A percentile compares a stretch with the other conserved stretches of the same genome.
These are phyloP conservation scores for Hydnum rufescens DNA, from an alignment of 768 basidiomycete species.

Conservation along the genomic window DNA sequence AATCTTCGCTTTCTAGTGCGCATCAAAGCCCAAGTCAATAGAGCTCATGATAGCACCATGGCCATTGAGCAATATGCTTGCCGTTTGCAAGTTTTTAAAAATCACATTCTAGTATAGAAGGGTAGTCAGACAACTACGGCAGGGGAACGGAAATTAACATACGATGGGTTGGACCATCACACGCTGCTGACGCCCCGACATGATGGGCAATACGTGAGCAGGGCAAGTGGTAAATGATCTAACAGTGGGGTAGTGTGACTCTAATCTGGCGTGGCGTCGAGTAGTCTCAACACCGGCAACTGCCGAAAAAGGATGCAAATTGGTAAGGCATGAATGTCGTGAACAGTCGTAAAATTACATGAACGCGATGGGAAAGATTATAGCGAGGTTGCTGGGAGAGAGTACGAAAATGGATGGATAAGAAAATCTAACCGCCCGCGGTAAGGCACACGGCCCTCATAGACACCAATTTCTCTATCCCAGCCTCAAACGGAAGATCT, in stretches of 20 bases:
- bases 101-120: constrained; percentile 58
- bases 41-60: constrained; percentile 3
- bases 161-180: constrained; percentile 99
- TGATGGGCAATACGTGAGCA: constrained; percentile 20
- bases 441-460: constrained; percentile 84
- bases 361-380: background rate
- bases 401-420: background rate
- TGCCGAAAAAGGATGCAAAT: background rate
- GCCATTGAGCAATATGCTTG: constrained; percentile 14
- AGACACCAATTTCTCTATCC: constrained; percentile 48
- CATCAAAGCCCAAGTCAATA: constrained; percentile 1
- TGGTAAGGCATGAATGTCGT: background rate
- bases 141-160: constrained; percentile 16
- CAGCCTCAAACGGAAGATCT: constrained; percentile 55
- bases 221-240: background rate
- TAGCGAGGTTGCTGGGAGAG: background rate
- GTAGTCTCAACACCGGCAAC: too few species aligned
- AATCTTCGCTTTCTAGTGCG: constrained; percentile 53
- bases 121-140: background rate
- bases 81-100: constrained; percentile 92
- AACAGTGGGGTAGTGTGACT: too few species aligned
- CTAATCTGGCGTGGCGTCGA: too few species aligned
- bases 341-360: background rate
- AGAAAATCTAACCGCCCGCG: constrained; percentile 36
- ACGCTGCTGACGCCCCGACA: constrained; percentile 85